Evolutionary conservation across 2,329 filamentous ascomycete genomes (phyloP), one percentile per base, ranked within the genome.

Genomic region (Claviceps humidiphila): DNA sequence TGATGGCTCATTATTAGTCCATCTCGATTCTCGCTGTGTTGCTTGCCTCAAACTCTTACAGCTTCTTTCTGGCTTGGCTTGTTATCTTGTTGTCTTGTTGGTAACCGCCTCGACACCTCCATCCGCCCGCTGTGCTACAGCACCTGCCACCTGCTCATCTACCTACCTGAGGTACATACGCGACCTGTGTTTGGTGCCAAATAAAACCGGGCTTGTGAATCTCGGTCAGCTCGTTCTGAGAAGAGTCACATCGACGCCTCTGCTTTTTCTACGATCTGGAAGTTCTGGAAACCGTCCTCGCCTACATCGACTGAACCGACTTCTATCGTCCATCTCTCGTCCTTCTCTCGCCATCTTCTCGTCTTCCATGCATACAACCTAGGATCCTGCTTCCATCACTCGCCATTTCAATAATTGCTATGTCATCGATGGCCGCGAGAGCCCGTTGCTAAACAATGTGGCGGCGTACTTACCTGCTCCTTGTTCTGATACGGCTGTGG

Each of bases 401-500:
- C 53, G 51, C 53, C 51, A 56, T 58, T 58, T 58, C 58, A 50
- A 60, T 59, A 63, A 57, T 60, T 61, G 60, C 59, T 60, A 55
- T 57, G 53, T 55, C 58, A 54, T 49, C 54, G 38, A 50, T 24
- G 43, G 47, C 53, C 42, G 50, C 51, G 44, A 55, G 44, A 41
- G 48, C 16, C 47, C 47, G 53, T 51, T 50, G 53, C 42, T 55
- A 53, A 56, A 56, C 61, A 61, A 96, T 96, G 91, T 95, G 89
- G 89, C 82, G 90, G 75, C 84, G 90, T 69, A 80, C 84, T 57
- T 95, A 95, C 71, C 75, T 97, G 57, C 71, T 94, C 53, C 76
- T 98, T 61, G 76, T 95, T 63, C 74, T 93, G 59, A 81, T 95
- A 63, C 85, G 93, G 68, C 77, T 97, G 64, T 97, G 91, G 79